Percentiles rank a stretch among this genome's conserved stretches.
phyloP scores from a whole-genome alignment of 2,329 filamentous ascomycete genomes.

The Cordyceps fumosorosea region DNA sequence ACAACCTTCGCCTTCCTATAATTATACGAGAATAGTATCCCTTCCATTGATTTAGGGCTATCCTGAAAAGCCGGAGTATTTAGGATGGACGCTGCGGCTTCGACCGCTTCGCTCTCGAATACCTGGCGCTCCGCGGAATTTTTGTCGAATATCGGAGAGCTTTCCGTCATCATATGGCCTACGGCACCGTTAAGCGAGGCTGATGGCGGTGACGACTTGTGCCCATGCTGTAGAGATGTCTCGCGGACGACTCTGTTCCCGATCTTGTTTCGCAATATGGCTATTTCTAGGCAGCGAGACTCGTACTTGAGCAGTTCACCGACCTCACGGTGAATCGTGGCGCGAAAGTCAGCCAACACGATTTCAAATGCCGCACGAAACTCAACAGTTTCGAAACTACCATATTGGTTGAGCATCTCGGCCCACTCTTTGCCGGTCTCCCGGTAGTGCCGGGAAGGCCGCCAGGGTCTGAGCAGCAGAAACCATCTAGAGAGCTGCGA shows the following conservation, averaged over 20 bases:
- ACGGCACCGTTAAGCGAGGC: neutral
- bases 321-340: neutral
- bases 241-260: neutral
- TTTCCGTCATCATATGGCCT: neutral
- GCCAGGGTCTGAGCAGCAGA: neutral
- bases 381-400: neutral
- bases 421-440: neutral
- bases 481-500: neutral
- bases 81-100: neutral
- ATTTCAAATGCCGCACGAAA: neutral
- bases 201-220: neutral
- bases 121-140: no score
- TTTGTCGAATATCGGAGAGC: neutral
- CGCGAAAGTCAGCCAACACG: neutral
- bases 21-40: neutral
- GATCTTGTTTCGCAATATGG: neutral
- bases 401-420: neutral
- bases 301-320: neutral
- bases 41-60: neutral
- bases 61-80: neutral
- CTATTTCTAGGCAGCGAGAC: neutral
- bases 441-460: neutral
- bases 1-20: neutral
- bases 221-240: neutral
- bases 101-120: neutral